Evolutionary conservation across 352 stramenopile species (phyloP), one percentile per base, ranked within the genome.

Genomic region (Globisporangium nodosum): DNA sequence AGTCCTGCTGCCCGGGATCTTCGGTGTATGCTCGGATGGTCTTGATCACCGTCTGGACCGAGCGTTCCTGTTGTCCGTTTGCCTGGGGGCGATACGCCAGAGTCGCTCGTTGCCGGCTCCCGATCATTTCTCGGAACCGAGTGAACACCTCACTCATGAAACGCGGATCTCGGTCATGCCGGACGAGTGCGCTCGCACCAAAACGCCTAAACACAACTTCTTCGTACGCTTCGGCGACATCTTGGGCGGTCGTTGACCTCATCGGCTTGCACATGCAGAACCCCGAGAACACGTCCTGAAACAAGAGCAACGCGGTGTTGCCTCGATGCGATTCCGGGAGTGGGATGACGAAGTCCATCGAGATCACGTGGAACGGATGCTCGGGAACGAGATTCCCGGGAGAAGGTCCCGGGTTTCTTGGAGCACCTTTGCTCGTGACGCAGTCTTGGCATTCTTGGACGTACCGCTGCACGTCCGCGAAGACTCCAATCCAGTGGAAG

Each of bases 91-190:
- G 56, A 40, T 76, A 76, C 2, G 65, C 51, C 5, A 79, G n/a
- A 0, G 71, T 76, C 0, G 65, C 68, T 4, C 63, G 51, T 33
- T 73, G 65, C 0, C 39, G 27, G 0, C 54, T 63, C 1, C 53
- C 49, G 15, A 76, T 47, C 58, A 79, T 71, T 0, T 63, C 35
- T 3, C 45, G 15, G 31, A 76, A 76, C 12, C 40, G 43, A 1
- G 47, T 24, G 52, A 78, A 76, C 0, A 73, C 59, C 6, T 61
- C 56, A 21, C 58, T 63, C 67, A 78, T 73, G 46, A 76, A 79
- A 0, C 50, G 9, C 0, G 60, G 62, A 13, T 76, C 68, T 1
- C 62, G 64, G 24, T 75, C 67, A 13, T 65, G 62, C 0, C 63
- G 60, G 8, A 74, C 64, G 11, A 65, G 0, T 0, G 57, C 27